Evolutionary conservation across 2,329 filamentous ascomycete genomes (phyloP), one percentile per base, ranked within the genome.

Genomic region (Amesomyces nigricolor): DNA sequence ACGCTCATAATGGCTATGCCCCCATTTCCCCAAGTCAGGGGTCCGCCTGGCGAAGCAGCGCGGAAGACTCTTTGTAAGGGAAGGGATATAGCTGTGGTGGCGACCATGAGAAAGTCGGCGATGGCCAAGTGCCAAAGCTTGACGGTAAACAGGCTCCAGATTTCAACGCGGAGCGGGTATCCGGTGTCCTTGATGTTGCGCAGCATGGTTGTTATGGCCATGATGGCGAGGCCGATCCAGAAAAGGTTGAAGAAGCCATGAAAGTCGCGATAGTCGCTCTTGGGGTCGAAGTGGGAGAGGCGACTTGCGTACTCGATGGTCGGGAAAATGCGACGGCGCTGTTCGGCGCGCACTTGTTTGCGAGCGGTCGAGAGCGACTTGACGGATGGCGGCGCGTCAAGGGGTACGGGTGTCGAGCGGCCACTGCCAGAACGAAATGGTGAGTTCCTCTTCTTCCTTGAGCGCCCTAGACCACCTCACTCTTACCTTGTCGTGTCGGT

Each of bases 221-320:
- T 96, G 71, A 99, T 95, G 63, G 89, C 89, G 57, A 99, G 78
- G 9, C 90, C 90, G 62, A 99, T 92, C 94, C 94, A 99, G 74
- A 99, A 99, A 38, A 99, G 81, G 52, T 94, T 89, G 74, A 96
- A 99, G 80, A 99, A 99, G 68, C 94, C 94, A 65, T 90, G 85
- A 70, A 99, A 99, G 72, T 99, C 91, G 66, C 85, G 85, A 70
- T 97, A 91, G 66, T 96, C 91, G 71, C 89, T 95, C 48, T 83
- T 80, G 0, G 91, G 91, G 68, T 99, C 94, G 69, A 99, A 96
- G 73, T 99, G 92, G 16, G 92, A 97, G 19, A 97, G 86, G 55
- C 94, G 87, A 58, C 88, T 86, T 40, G 89, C 82, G 73, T 92
- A 99, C 66, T 96, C 89, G 68, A 95, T 91, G 19, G 89, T 94